A percentile compares a stretch with the other conserved stretches of the same genome.
Evolutionary conservation across 805 yeast genomes (phyloP).

Genomic region (Candida maris): DNA sequence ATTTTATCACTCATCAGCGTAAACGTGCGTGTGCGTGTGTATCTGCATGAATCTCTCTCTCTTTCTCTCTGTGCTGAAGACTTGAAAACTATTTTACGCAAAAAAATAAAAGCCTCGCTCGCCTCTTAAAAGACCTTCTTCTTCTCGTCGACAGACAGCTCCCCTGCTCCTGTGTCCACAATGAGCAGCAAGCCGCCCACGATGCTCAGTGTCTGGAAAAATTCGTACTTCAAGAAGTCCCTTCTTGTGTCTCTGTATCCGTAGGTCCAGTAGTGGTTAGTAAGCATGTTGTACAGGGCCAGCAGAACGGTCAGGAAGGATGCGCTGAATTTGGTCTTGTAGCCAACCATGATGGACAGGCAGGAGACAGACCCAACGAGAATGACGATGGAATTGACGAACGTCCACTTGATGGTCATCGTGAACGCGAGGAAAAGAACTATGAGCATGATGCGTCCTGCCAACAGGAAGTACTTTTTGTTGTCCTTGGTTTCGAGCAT

Average conservation of each 20-base stretch:
- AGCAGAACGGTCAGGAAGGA: conserved; percentile 63
- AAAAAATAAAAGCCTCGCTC: too few relatives aligned
- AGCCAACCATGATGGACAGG: conserved; percentile 82
- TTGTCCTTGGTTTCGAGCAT: conserved; percentile 66
- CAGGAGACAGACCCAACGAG: conserved; percentile 68
- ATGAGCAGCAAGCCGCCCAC: conserved; percentile 90
- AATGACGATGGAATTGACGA: conserved; percentile 60
- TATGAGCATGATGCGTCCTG: conserved; percentile 84
- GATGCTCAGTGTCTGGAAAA: conserved; percentile 89
- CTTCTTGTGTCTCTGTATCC: conserved; percentile 68
- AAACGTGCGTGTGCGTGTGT: too few relatives aligned
- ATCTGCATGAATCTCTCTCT: too few relatives aligned
- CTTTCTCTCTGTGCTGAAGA: too few relatives aligned
- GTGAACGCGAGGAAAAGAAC: conserved; percentile 83
- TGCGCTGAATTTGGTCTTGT: conserved; percentile 88
- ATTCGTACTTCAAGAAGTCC: conserved; percentile 87
- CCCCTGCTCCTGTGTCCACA: conserved; percentile 96
- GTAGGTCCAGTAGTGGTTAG: conserved; percentile 88
- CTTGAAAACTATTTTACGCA: too few relatives aligned
- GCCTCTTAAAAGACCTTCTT: conserved; percentile 81
- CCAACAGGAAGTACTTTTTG: conserved; percentile 77
- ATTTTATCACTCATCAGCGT: too few relatives aligned
- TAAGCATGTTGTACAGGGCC: conserved; percentile 68
- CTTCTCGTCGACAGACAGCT: conserved; percentile 89
- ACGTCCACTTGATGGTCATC: conserved; percentile 68